phyloP scores from a whole-genome alignment of 202 grass and related monocot genomes.

The Elaeis oleifera region DNA sequence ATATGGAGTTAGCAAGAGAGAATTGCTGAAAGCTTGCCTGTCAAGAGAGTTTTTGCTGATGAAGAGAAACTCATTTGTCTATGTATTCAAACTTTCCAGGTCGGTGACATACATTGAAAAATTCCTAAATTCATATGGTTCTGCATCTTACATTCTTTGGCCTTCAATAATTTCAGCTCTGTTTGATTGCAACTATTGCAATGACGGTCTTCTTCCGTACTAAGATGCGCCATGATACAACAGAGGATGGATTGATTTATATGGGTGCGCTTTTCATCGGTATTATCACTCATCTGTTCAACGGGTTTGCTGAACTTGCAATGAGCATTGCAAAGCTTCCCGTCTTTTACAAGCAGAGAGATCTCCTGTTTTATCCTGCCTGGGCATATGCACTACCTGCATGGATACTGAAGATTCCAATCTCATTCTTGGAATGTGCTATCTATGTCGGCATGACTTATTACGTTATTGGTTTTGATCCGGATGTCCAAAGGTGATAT shows the following conservation, averaged over 20 bases:
- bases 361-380: slow-evolving; percentile 3
- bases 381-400: slow-evolving; percentile 23
- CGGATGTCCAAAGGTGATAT: slow-evolving; percentile 20
- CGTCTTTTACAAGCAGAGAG: background rate
- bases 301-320: slow-evolving; percentile 28
- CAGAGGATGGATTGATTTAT: slow-evolving; percentile 42
- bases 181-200: slow-evolving; percentile 52
- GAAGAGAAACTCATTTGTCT: slow-evolving; percentile 96
- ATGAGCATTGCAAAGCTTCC: slow-evolving; percentile 26
- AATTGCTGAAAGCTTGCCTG: slow-evolving; percentile 73
- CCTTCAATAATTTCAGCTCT: slow-evolving; percentile 46
- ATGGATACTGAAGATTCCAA: slow-evolving; percentile 25
- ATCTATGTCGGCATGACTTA: slow-evolving; percentile 2
- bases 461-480: slow-evolving; percentile 11
- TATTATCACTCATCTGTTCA: slow-evolving; percentile 8
- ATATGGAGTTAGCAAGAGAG: slow-evolving; percentile 62
- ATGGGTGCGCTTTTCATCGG: slow-evolving; percentile 70
- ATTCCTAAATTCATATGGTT: background rate
- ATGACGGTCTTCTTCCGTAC: slow-evolving; percentile 95
- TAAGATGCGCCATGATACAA: slow-evolving; percentile 32
- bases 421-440: background rate
- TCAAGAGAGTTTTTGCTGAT: slow-evolving; percentile 80
- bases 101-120: slow-evolving; percentile 26
- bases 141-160: background rate
- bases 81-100: slow-evolving; percentile 76